Evolutionary conservation across 495 filamentous ascomycete species (phyloP).

Genomic region (Lophiotrema nucula): DNA sequence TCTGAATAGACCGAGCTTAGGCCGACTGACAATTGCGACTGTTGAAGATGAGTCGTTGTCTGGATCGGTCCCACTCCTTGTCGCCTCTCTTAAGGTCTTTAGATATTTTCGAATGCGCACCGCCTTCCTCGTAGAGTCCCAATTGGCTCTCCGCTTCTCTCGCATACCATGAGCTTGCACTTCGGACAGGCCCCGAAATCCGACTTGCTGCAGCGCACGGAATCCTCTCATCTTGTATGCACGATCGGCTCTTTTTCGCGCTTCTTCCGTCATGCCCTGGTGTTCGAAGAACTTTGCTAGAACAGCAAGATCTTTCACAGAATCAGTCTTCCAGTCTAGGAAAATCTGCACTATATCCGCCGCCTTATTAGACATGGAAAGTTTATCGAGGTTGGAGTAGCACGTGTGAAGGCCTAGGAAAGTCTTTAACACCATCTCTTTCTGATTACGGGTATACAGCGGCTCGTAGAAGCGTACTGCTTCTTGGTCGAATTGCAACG

Average conservation of each 20-base stretch:
- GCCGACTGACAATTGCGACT: background rate
- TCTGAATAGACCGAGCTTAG: background rate
- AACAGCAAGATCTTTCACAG: constrained; percentile 69
- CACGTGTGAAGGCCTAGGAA: constrained; percentile 73
- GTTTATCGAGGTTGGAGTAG: constrained; percentile 60
- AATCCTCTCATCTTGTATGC: constrained; percentile 11
- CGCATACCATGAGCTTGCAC: background rate
- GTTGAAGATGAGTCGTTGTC: background rate
- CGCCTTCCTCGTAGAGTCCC: constrained; percentile 2
- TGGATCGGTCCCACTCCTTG: background rate
- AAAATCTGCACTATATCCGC: constrained; percentile 58
- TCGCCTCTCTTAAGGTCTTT: constrained; percentile 5
- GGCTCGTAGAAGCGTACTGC: constrained; percentile 75
- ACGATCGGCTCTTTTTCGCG: constrained; percentile 34
- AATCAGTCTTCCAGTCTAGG: constrained; percentile 62
- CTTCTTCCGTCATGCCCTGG: constrained; percentile 65
- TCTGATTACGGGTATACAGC: constrained; percentile 53
- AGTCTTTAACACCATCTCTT: constrained; percentile 58
- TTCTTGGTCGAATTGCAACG: constrained; percentile 53
- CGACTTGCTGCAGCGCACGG: constrained; percentile 2
- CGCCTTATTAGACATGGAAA: constrained; percentile 59
- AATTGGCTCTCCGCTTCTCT: background rate
- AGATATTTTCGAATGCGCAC: background rate
- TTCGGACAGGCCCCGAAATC: constrained; percentile 1
- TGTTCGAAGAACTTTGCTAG: constrained; percentile 79